Evolutionary conservation across 1,284 basidiomycete species (phyloP).

Genomic region (Dichomitus squalens): DNA sequence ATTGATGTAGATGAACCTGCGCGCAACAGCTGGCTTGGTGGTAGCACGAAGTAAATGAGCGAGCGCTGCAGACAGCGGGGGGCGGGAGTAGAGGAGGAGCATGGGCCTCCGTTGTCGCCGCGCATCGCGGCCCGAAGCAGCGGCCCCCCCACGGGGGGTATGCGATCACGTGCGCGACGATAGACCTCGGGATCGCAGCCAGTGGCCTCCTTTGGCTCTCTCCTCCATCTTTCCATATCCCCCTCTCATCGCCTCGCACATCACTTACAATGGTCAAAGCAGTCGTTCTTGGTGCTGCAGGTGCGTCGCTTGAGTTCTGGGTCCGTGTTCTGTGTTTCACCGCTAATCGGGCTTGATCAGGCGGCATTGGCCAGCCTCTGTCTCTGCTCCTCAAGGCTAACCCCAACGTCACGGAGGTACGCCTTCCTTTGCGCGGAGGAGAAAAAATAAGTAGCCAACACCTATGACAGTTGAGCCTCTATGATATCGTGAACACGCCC

Average conservation of each 20-base stretch:
- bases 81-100: neutral
- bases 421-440: neutral
- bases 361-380: slow-evolving; percentile 92
- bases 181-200: slow-evolving; percentile 10
- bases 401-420: slow-evolving; percentile 77
- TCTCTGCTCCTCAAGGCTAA: slow-evolving; percentile 89
- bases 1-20: slow-evolving; percentile 2
- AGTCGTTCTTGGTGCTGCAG: slow-evolving; percentile 92
- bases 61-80: neutral
- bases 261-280: slow-evolving; percentile 73
- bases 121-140: neutral
- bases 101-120: neutral
- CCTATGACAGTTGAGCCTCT: slow-evolving; percentile 73
- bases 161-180: slow-evolving; percentile 21
- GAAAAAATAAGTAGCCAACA: neutral
- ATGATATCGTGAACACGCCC: slow-evolving; percentile 96
- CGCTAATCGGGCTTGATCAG: slow-evolving; percentile 41
- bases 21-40: neutral
- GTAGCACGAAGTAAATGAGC: neutral
- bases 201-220: neutral
- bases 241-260: slow-evolving; percentile 1
- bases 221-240: slow-evolving; percentile 18
- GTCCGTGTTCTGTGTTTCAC: neutral
- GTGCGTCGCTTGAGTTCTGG: slow-evolving; percentile 39
- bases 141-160: slow-evolving; percentile 7